Base-by-base conservation (phyloP, 352 stramenopile species). In the Globisporangium yorkense region DNA sequence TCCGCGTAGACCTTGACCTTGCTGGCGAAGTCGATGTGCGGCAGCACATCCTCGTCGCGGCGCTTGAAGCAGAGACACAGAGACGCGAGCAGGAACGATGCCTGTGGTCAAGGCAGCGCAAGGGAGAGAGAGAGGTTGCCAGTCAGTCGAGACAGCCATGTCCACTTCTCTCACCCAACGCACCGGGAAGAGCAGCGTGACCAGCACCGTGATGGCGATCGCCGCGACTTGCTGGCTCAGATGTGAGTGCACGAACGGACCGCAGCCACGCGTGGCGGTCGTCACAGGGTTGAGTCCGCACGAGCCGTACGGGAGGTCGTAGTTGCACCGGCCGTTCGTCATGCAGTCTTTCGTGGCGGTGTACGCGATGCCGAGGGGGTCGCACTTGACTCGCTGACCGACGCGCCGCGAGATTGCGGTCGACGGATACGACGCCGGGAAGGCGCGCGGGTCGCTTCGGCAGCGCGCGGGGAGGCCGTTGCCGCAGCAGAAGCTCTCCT, bases 1-100 rank as follows among this genome's bases (percentile, higher is more conserved):
- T 67, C 54, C 0, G 71, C 71, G 54, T 83, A 62, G 18, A 85
- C 61, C 58, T 70, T 70, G 33, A 82, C 74, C 62, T 83, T 80
- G 47, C 63, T 74, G 5, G 68, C 74, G 61, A 87, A 88, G n/a
- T 65, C 64, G 24, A 89, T 69, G 9, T 61, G 41, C 1, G 82
- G 82, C n/a, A 79, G 54, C 18, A 89, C 80, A 48, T 89, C 82
- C 62, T 87, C 67, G 47, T 92, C 80, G 45, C 81, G 61, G 40
- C 82, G 72, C 62, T 92, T 90, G 33, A 87, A 78, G 57, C 81
- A 87, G 16, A 92, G 68, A 43, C 78, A 89, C 2, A 88, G 2
- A 0, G 77, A 82, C 27, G 54, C 60, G 10, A 84, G 2, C 7
- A 87, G 54, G 55, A 84, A 88, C 15, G 61, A 6, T 13, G 85